Evolutionary conservation across 257 asterid genomes (phyloP).

Genomic region (Solanum pimpinellifolium): DNA sequence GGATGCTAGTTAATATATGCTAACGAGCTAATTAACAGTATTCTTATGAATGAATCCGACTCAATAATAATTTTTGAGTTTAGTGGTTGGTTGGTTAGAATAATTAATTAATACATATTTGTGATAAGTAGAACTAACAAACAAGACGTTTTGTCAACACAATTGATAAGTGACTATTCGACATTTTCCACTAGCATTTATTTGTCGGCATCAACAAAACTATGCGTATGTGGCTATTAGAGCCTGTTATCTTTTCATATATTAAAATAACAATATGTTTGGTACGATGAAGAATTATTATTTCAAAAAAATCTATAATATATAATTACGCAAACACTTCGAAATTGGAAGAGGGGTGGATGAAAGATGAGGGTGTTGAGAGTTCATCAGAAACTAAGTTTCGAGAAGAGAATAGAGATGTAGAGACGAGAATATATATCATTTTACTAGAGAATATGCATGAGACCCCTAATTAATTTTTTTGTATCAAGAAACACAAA

Average conservation of each 20-base stretch:
- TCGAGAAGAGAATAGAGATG: no score
- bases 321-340: no score
- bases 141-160: not conserved
- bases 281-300: not conserved
- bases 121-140: not conserved
- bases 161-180: not conserved
- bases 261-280: no score
- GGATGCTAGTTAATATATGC: not conserved
- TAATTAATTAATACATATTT: not conserved
- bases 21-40: not conserved
- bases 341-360: no score
- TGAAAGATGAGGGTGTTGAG: not conserved
- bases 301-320: no score
- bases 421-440: no score
- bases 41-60: not conserved
- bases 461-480: not conserved
- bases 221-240: not conserved
- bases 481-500: no score
- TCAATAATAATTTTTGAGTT: not conserved
- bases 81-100: not conserved
- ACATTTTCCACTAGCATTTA: not conserved
- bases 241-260: not conserved
- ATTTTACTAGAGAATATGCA: no score
- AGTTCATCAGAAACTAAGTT: fast-evolving
- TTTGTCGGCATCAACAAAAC: not conserved